phyloP scores from a whole-genome alignment of 768 basidiomycete species.

The Psilocybe sp. region DNA sequence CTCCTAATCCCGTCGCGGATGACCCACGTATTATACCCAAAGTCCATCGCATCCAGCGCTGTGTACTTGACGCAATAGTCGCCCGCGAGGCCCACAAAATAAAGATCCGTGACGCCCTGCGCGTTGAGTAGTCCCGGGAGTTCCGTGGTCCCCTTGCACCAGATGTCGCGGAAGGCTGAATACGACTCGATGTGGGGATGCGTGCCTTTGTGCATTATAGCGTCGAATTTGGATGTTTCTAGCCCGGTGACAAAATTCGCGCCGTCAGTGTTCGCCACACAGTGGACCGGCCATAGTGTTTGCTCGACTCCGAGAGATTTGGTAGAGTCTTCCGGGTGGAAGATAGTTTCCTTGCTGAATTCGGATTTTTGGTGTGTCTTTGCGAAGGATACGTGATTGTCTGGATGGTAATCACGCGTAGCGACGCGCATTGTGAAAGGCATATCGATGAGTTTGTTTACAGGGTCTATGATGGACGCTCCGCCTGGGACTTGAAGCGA shows the following conservation, averaged over 20 bases:
- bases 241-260: slow-evolving; percentile 59
- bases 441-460: slow-evolving; percentile 56
- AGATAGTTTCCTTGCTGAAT: slow-evolving; percentile 41
- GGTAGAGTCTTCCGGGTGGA: slow-evolving; percentile 34
- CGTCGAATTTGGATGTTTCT: slow-evolving; percentile 34
- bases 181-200: slow-evolving; percentile 70
- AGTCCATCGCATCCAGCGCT: slow-evolving; percentile 50
- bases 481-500: slow-evolving; percentile 69
- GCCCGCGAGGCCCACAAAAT: slow-evolving; percentile 67
- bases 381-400: slow-evolving; percentile 69
- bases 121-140: slow-evolving; percentile 41
- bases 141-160: slow-evolving; percentile 43
- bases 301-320: slow-evolving; percentile 39
- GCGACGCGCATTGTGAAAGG: slow-evolving; percentile 52
- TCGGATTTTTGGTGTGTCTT: slow-evolving; percentile 35
- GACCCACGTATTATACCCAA: slow-evolving; percentile 49
- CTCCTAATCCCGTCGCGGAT: slow-evolving; percentile 47
- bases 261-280: slow-evolving; percentile 58
- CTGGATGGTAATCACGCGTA: slow-evolving; percentile 59
- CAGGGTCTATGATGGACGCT: slow-evolving; percentile 48
- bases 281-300: slow-evolving; percentile 81
- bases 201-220: slow-evolving; percentile 52
- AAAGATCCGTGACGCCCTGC: slow-evolving; percentile 52
- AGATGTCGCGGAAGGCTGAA: slow-evolving; percentile 71
- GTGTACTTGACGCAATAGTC: slow-evolving; percentile 75